phyloP scores from a whole-genome alignment of 208 protist genomes.

The Polymyxa betae region DNA sequence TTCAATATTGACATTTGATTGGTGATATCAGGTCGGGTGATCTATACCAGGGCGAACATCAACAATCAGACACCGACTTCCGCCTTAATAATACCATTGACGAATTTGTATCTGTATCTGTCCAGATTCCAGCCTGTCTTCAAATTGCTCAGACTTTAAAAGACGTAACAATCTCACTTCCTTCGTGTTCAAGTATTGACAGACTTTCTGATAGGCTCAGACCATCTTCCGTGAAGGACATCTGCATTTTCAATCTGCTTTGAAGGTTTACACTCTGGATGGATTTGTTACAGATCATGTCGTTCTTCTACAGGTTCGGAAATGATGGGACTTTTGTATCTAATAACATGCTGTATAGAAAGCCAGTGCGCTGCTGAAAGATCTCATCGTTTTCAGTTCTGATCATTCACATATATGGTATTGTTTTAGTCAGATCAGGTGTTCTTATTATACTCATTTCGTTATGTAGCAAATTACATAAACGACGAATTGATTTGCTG shows the following conservation, averaged over 20 bases:
- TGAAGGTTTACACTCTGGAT: constrained; percentile 4
- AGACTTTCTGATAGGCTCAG: not conserved
- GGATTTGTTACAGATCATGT: constrained; percentile 30
- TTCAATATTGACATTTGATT: not conserved
- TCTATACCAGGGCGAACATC: not conserved
- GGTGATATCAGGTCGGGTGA: not conserved
- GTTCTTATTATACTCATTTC: not conserved
- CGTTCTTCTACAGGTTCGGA: constrained; percentile 21
- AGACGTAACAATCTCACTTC: not conserved
- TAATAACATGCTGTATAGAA: not conserved
- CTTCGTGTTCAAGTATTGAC: not conserved
- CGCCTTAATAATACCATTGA: not conserved
- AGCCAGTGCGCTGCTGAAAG: not conserved
- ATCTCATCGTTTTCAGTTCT: not conserved
- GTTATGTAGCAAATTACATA: constrained; percentile 18
- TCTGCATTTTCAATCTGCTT: not conserved
- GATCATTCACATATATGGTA: not conserved
- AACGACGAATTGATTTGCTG: constrained; percentile 1
- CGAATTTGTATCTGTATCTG: not conserved
- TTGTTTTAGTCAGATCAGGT: not conserved
- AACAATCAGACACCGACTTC: not conserved
- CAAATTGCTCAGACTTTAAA: not conserved
- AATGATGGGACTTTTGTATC: not conserved
- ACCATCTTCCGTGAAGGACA: not conserved
- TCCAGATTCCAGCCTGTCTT: not conserved